A percentile compares a stretch with the other conserved stretches of the same genome.
These are phyloP conservation scores for Camellia sinensis DNA, from an alignment of 148 eudicot species.

Conservation along the genomic window DNA sequence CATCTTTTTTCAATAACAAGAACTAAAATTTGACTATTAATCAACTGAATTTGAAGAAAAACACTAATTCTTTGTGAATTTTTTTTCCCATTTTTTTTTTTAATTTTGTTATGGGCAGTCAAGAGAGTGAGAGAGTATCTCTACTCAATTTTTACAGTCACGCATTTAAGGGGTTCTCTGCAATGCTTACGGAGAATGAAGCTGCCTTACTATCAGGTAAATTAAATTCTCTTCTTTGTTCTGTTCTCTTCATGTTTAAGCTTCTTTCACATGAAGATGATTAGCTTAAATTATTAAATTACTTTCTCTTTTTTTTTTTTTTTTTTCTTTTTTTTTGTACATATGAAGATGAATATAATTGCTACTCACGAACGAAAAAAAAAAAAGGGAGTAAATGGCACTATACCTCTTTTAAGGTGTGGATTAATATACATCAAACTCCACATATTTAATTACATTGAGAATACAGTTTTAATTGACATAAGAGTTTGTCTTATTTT, in stretches of 20 bases:
- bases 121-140: constrained; percentile 38
- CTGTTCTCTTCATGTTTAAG: neutral
- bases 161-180: constrained; percentile 65
- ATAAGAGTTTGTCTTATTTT: no score
- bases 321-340: no score
- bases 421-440: no score
- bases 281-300: no score
- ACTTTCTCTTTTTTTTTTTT: no score
- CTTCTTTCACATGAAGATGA: no score
- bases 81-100: neutral
- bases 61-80: neutral
- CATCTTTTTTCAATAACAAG: neutral
- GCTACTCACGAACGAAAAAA: no score
- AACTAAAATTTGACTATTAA: neutral
- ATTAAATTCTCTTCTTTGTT: neutral
- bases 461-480: no score
- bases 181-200: constrained; percentile 48
- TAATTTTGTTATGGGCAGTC: constrained; percentile 29
- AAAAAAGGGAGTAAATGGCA: no score
- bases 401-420: no score
- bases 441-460: no score
- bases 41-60: neutral
- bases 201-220: constrained; percentile 61
- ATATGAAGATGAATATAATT: no score
- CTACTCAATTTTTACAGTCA: constrained; percentile 53